Evolutionary conservation across 768 basidiomycete genomes (phyloP).

Genomic region (Lanmaoa rubissima): DNA sequence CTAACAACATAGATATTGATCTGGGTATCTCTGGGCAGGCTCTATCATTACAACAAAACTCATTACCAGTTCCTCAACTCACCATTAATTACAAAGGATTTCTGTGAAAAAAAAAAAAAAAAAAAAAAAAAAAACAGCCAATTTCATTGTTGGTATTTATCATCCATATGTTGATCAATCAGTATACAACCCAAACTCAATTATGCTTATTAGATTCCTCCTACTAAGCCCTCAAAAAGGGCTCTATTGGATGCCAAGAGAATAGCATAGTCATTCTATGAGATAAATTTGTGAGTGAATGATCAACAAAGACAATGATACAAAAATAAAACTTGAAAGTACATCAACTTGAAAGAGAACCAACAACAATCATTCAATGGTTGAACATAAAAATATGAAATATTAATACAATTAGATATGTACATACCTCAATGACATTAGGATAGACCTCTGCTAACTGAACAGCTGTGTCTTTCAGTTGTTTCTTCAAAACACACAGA

Average conservation of each 20-base stretch:
- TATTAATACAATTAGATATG: background rate
- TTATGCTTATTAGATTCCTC: background rate
- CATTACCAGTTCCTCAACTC: too few species aligned
- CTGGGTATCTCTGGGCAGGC: too few species aligned
- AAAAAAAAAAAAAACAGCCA: background rate
- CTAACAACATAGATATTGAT: too few species aligned
- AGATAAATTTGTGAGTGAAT: constrained; percentile 1
- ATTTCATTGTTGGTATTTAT: background rate
- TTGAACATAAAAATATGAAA: background rate
- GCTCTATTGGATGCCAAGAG: constrained; percentile 6
- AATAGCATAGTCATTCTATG: constrained; percentile 21
- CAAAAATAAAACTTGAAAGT: background rate
- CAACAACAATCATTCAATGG: background rate
- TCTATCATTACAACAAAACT: too few species aligned
- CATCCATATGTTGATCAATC: background rate
- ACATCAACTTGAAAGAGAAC: background rate
- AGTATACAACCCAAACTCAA: background rate
- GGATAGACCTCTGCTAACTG: constrained; percentile 15
- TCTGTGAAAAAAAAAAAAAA: too few species aligned
- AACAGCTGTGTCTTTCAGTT: constrained; percentile 11
- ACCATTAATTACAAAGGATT: background rate
- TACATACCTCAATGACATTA: constrained; percentile 21
- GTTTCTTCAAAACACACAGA: constrained; percentile 14
- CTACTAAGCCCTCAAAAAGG: constrained; percentile 21
- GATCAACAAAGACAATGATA: background rate